Base-by-base conservation (phyloP, 108 stramenopile species). In the Epipyxis sp. region DNA sequence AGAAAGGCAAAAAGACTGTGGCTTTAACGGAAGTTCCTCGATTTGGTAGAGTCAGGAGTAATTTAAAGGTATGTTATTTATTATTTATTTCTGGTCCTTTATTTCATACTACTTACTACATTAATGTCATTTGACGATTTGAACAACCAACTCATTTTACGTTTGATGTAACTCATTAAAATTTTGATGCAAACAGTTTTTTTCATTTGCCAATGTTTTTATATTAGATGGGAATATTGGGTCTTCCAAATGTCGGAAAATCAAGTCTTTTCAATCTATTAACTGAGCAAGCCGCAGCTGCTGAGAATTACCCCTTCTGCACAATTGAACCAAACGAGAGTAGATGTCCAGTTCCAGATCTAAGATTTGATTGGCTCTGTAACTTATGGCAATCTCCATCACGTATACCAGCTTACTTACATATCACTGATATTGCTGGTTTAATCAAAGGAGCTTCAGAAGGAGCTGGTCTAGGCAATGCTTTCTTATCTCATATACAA, bases 251-350 rank as follows among this genome's bases (percentile, higher is more conserved):
- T 32, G 71, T 74, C 6, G 71, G 71, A 13, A 74, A 74, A 42
- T 54, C 46, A 37, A 78, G 54, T 20, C 76, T 87, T 34, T 88
- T 88, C 79, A 88, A 90, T 83, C 34, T 80, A 43, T 43, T 89
- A 40, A 83, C 81, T 59, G 84, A 85, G 59, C 71, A 84, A 45
- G 57, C 82, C 57, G 84, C 78, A 27, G 79, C 87, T n/a, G 85
- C 86, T 0, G 80, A 86, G 79, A 90, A 90, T 84, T 95, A 90
- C 82, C 93, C 94, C 32, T 97, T 96, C 86, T 96, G 95, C 84
- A 99, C 97, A 59, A 98, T 99, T 79, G 99, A 98, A 87, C 99
- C 99, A 40, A 98, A 96, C 82, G 94, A 94, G 72, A 93, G 94
- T 32, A 91, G 61, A 1, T 65, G 59, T 20, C 78, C 59, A 2